phyloP scores from a whole-genome alignment of 139 green algal species.

The Desmodesmus armatus region DNA sequence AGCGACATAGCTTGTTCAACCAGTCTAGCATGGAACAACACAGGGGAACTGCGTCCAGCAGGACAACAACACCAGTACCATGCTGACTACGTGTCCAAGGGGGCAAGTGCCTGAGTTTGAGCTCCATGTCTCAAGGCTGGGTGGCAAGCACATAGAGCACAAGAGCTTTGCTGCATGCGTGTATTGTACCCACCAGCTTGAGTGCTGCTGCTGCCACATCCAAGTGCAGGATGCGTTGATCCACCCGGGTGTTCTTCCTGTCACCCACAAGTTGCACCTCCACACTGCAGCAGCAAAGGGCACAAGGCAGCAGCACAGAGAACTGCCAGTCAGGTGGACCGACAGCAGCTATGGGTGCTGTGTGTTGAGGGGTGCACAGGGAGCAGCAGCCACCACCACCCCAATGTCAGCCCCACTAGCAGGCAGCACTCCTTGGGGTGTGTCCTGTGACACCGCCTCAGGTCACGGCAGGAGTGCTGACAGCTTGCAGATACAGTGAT shows the following conservation, averaged over 20 bases:
- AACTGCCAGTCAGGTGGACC: too few relatives aligned
- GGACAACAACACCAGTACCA: neutral
- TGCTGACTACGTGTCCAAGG: neutral
- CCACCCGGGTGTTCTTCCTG: conserved; percentile 49
- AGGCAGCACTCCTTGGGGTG: too few relatives aligned
- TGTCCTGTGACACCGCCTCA: too few relatives aligned
- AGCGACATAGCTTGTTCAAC: too few relatives aligned
- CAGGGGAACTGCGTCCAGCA: neutral
- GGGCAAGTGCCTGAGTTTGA: neutral
- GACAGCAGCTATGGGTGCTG: too few relatives aligned
- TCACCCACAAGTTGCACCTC: conserved; percentile 60
- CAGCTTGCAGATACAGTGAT: too few relatives aligned
- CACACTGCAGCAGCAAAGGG: conserved; percentile 41
- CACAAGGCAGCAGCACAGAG: neutral
- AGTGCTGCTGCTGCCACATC: conserved; percentile 53
- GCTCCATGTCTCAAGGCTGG: neutral
- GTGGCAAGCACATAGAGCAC: neutral
- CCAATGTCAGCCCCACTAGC: too few relatives aligned
- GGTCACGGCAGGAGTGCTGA: too few relatives aligned
- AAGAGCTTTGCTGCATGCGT: neutral
- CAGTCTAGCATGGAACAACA: neutral
- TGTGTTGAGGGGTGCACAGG: too few relatives aligned
- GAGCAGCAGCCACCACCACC: too few relatives aligned
- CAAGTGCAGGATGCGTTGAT: conserved; percentile 61
- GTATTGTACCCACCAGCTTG: conserved; percentile 37